A percentile compares a stretch with the other conserved stretches of the same genome.
Conservation (phyloP, 495 filamentous ascomycete species). For the Aspergillus diversus region DNA sequence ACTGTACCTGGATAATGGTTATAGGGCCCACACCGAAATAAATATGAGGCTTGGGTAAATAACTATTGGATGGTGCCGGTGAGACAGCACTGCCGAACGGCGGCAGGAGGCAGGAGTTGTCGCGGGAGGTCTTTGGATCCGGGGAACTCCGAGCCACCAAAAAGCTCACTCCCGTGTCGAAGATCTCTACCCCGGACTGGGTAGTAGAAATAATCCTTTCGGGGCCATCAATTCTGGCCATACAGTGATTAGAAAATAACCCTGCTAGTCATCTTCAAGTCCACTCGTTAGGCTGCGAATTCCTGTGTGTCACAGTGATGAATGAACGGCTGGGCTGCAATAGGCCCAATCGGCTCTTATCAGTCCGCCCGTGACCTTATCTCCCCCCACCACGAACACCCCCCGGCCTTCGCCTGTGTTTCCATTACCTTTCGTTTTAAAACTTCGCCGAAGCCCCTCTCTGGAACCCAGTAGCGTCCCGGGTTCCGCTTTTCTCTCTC, state of each 20-base stretch:
- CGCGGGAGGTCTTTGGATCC: background rate
- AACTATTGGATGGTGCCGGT: background rate
- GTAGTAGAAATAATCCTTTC: background rate
- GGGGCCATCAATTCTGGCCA: background rate
- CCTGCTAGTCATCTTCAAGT: no score
- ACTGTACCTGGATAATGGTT: background rate
- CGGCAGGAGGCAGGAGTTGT: no score
- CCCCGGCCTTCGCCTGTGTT: constrained; percentile 20
- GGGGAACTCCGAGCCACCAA: constrained; percentile 1
- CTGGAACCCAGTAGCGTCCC: background rate
- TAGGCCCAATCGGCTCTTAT: constrained; percentile 23
- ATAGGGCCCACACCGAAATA: background rate
- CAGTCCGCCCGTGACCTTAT: constrained; percentile 23
- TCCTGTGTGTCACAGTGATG: constrained; percentile 24
- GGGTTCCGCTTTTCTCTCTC: constrained; percentile 10
- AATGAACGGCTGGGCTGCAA: constrained; percentile 4
- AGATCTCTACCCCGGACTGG: background rate
- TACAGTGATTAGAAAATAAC: no score
- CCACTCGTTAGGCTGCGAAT: background rate
- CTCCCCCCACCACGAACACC: constrained; percentile 19
- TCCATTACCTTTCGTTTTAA: constrained; percentile 9
- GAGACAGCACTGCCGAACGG: no score
- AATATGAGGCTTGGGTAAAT: background rate
- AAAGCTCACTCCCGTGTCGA: background rate
- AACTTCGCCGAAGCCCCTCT: constrained; percentile 12